Base-by-base conservation (phyloP, 495 filamentous ascomycete species). In the Mytilinidion resinicola region DNA sequence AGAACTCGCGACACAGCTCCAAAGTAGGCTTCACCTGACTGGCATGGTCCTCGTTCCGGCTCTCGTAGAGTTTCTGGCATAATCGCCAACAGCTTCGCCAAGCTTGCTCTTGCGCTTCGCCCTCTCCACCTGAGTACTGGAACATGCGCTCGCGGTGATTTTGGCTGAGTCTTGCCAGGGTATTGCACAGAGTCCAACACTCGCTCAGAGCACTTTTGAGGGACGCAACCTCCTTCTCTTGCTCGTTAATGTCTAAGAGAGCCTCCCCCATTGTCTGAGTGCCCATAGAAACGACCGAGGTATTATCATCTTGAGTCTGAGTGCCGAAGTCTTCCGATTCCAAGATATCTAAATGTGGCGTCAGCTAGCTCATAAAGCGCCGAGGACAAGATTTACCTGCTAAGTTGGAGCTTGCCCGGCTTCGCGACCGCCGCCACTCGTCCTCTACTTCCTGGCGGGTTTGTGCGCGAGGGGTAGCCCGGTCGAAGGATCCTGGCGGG, bases 171-270 rank as follows among this genome's bases (percentile, higher is more conserved):
- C 79, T 86, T 20, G 91, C 89, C 41, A 96, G 74, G 0, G 91
- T 95, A 70, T 95, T 96, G 73, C 91, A 96, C 37, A 96, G 72
- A 1, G 89, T 95, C 91, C 91, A 96, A 71, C 91, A 96, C 75
- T 95, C 91, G 60, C 84, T 82, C 10, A 96, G 77, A 0, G 90
- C 91, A 20, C 82, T 80, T 59, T 79, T 84, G n/a, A 95, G 76
- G 14, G 85, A 85, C 37, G 73, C 80, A 51, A 92, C 78, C 69
- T 95, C 89, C 47, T 83, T 77, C 39, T 83, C 81, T 53, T 76
- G 73, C 50, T 78, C 74, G 50, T 71, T 70, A 46, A 80, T 67
- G 14, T 64, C 51, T 15, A 68, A 63, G 48, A 71, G 60, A 4
- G 55, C 65, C 34, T 70, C 57, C n/a, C 43, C 62, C 52, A 70